phyloP scores from a whole-genome alignment of 2,329 filamentous ascomycete genomes.

The Phialophora macrospora region DNA sequence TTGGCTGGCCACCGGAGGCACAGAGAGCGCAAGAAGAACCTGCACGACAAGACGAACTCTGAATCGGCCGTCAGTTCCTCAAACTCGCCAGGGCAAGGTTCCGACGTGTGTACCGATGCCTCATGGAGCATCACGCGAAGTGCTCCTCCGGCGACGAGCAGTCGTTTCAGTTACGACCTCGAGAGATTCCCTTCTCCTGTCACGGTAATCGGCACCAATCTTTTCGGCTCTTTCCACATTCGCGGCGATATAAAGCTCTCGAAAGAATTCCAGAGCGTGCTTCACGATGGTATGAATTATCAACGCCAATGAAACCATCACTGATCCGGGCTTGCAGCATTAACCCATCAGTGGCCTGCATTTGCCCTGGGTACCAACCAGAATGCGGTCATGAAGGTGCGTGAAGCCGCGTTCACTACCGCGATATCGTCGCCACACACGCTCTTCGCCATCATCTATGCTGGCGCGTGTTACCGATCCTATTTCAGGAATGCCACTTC shows the following conservation, averaged over 20 bases:
- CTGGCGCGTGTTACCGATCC: slow-evolving; percentile 16
- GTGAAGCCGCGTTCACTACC: slow-evolving; percentile 5
- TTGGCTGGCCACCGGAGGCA: slow-evolving; percentile 10
- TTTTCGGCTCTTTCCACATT: neutral
- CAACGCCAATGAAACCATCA: neutral
- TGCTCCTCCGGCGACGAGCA: neutral
- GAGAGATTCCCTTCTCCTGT: neutral
- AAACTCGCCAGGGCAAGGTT: neutral
- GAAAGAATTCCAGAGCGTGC: neutral
- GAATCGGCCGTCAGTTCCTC: neutral
- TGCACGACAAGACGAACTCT: neutral
- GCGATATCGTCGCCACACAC: slow-evolving; percentile 5
- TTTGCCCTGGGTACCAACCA: slow-evolving; percentile 14
- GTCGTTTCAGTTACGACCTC: neutral
- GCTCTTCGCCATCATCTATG: slow-evolving; percentile 17
- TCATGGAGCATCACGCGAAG: slow-evolving; percentile 1
- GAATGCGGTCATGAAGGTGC: slow-evolving; percentile 7
- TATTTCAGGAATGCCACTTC: slow-evolving; percentile 1
- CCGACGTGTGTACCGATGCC: neutral
- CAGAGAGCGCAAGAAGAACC: slow-evolving; percentile 6
- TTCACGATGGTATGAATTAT: slow-evolving; percentile 11
- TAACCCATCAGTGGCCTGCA: slow-evolving; percentile 17
- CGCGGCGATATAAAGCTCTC: neutral
- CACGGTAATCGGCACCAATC: neutral
- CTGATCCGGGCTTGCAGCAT: slow-evolving; percentile 10